Evolutionary conservation across 805 yeast genomes (phyloP), one percentile per base, ranked within the genome.

Genomic region (Candida hispaniensis): DNA sequence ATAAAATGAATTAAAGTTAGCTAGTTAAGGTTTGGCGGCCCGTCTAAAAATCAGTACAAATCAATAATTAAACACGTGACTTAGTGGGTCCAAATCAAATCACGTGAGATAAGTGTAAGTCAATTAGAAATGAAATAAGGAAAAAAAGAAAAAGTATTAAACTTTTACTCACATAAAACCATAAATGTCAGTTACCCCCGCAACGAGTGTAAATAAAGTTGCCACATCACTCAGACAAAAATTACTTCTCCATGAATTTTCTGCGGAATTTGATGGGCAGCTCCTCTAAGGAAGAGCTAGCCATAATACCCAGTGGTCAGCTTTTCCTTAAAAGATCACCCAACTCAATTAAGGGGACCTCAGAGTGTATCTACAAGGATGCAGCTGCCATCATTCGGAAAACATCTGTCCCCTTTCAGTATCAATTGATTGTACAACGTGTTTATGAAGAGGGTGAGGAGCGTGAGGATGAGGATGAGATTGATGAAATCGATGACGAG

Each of bases 261-360:
- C 14, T 49, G 21, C 44, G 47, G 11, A 42, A 41, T 18, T 18
- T 49, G 16, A 30, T 49, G 26, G 39, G 49, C 7, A 18, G 45
- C 6, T 17, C 38, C n/a, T 34, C 44, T 26, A 38, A 35, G 38
- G 43, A 47, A 76, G 75, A 47, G 78, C 74, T 82, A 18, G 71
- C 74, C 7, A 64, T 69, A 48, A 65, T 91, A 30, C 82, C 94
- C 2, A 68, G 78, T 0, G 97, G 96, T 3, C 77, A 75, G 56
- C 65, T 88, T 29, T 79, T 66, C 50, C 63, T 88, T 27, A 67
- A 79, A 11, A 63, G 97, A 30, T 66, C 80, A 1, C 79, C 80
- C 5, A 67, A 65, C 14, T 80, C 94, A 2, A 95, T 95, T 8
- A 82, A 83, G 52, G 86, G 94, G 6, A 85, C 75, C 15, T 63